phyloP scores from a whole-genome alignment of 305 asterid species.

The Ilex paraguariensis region DNA sequence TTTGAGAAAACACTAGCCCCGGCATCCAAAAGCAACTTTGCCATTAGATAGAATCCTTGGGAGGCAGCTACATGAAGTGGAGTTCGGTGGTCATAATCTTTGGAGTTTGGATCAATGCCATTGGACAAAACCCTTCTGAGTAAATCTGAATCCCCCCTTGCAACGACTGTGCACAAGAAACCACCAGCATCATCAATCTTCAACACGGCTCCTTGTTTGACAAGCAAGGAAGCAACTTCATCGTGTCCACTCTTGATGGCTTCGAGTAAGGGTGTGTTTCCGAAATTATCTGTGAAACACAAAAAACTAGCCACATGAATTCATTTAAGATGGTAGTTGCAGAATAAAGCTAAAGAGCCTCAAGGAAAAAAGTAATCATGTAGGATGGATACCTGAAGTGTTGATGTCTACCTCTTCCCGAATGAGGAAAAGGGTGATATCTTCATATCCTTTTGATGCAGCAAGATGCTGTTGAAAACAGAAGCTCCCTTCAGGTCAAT shows the following conservation, averaged over 20 bases:
- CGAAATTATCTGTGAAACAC: conserved; percentile 53
- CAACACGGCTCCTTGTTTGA: conserved; percentile 61
- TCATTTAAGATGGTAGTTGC: neutral
- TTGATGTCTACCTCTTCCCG: conserved; percentile 63
- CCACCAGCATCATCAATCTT: conserved; percentile 60
- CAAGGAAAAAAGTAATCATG: neutral
- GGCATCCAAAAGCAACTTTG: conserved; percentile 61
- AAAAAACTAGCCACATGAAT: conserved; percentile 5
- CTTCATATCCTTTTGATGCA: conserved; percentile 77
- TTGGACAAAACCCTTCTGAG: conserved; percentile 53
- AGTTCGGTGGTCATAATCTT: conserved; percentile 67
- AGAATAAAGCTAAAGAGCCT: neutral
- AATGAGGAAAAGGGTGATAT: conserved; percentile 52
- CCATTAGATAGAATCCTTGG: conserved; percentile 66
- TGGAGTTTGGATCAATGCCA: conserved; percentile 66
- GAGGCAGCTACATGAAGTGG: conserved; percentile 77
- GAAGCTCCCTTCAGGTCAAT: neutral
- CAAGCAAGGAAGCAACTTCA: conserved; percentile 53
- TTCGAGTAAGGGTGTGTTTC: conserved; percentile 69
- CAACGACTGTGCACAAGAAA: conserved; percentile 64
- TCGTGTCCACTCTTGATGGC: conserved; percentile 83
- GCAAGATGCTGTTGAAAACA: conserved; percentile 67
- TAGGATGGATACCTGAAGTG: conserved; percentile 45
- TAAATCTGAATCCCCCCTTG: conserved; percentile 72
- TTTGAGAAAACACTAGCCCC: conserved; percentile 68